These are phyloP conservation scores for Primulina tabacum DNA, from an alignment of 257 asterid species.

Conservation along the genomic window DNA sequence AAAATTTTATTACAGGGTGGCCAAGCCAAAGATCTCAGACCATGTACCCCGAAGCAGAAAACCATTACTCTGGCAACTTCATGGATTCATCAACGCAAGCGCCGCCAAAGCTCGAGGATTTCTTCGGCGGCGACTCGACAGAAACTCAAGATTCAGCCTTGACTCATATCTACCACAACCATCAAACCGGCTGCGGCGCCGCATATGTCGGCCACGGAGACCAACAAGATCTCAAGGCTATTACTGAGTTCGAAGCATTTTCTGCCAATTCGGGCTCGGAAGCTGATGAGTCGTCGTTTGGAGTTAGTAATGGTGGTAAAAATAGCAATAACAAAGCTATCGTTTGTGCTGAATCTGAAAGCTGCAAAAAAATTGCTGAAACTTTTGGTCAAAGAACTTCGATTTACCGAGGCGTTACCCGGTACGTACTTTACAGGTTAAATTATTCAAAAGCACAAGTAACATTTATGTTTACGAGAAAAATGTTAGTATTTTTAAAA, in stretches of 20 bases:
- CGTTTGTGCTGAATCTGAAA: conserved; percentile 47
- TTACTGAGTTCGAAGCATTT: conserved; percentile 62
- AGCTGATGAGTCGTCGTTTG: conserved; percentile 70
- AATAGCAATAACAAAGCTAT: conserved; percentile 32
- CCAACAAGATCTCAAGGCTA: conserved; percentile 55
- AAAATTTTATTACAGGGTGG: not conserved
- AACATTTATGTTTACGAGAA: not conserved
- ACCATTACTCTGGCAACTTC: conserved; percentile 32
- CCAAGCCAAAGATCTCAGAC: not conserved
- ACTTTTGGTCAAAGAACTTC: conserved; percentile 93
- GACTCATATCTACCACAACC: conserved; percentile 71
- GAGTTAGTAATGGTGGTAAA: conserved; percentile 24
- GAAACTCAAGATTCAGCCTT: conserved; percentile 65
- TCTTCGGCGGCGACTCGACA: conserved; percentile 76
- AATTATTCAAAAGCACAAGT: not conserved
- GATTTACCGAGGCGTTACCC: conserved; percentile 93
- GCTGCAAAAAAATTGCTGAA: conserved; percentile 65
- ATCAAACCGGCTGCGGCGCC: conserved; percentile 27
- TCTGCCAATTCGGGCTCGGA: conserved; percentile 83
- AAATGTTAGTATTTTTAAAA: not conserved
- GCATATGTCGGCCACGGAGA: conserved; percentile 30
- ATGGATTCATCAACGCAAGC: conserved; percentile 42
- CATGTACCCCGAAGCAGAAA: conserved; percentile 23
- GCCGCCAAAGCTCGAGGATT: conserved; percentile 86
- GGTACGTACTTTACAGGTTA: conserved; percentile 35